Percentiles rank a stretch among this genome's conserved stretches.
Evolutionary conservation across 2,329 filamentous ascomycete genomes (phyloP).

Genomic region (Paecilomyces fulvus): DNA sequence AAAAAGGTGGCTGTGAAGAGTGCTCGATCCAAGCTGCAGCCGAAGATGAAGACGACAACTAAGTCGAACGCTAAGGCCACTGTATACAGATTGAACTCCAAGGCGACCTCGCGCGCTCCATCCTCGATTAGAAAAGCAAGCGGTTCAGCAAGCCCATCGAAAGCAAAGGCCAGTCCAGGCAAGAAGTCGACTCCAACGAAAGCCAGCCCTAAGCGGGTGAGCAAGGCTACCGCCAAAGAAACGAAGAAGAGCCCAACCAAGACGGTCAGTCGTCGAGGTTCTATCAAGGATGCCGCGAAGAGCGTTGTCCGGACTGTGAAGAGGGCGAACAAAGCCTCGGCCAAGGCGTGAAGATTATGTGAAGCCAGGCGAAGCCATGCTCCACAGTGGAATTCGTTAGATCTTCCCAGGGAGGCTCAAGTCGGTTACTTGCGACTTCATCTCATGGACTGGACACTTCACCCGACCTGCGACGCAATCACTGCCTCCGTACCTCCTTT

Average conservation of each 20-base stretch:
- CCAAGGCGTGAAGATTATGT: neutral
- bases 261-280: constrained; percentile 7
- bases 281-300: constrained; percentile 9
- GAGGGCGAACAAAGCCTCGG: constrained; percentile 6
- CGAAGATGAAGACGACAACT: constrained; percentile 5
- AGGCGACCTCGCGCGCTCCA: constrained; percentile 8
- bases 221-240: neutral
- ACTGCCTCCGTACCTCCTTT: neutral
- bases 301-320: constrained; percentile 12
- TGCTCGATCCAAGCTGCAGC: neutral
- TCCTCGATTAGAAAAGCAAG: neutral
- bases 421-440: neutral
- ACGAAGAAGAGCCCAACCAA: constrained; percentile 5
- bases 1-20: constrained; percentile 4
- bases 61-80: constrained; percentile 14
- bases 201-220: neutral
- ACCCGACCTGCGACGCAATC: neutral
- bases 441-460: neutral
- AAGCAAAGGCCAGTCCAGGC: constrained; percentile 6
- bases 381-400: neutral
- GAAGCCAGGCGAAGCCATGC: neutral
- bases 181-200: neutral
- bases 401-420: neutral
- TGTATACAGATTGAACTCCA: constrained; percentile 7
- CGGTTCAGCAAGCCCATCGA: constrained; percentile 1